phyloP scores from a whole-genome alignment of 192 early-diverging fungal genomes.

The Gamsiella multidivaricata region DNA sequence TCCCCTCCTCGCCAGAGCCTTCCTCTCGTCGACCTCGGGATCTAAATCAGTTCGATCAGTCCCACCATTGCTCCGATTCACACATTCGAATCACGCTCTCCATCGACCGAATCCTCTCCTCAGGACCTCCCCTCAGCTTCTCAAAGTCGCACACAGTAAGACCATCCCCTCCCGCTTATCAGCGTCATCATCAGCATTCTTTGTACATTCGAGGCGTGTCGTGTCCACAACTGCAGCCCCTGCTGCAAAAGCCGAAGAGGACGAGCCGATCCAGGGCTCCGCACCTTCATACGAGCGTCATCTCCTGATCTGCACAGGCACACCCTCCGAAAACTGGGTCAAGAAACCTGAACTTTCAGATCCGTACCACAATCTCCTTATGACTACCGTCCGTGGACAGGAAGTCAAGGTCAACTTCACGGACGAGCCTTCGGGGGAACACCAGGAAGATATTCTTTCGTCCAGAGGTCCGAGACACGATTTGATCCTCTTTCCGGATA shows the following conservation, averaged over 20 bases:
- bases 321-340: constrained; percentile 21
- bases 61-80: background rate
- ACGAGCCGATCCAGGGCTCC: constrained; percentile 47
- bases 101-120: background rate
- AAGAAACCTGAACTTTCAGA: constrained; percentile 45
- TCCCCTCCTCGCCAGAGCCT: background rate
- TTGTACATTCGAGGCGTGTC: background rate
- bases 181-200: background rate
- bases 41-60: background rate
- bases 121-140: background rate
- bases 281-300: constrained; percentile 38
- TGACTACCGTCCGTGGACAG: constrained; percentile 36
- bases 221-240: background rate
- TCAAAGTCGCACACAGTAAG: background rate
- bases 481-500: constrained; percentile 46
- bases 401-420: constrained; percentile 44
- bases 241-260: background rate
- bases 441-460: background rate
- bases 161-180: background rate
- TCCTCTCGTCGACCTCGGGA: background rate
- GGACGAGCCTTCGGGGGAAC: constrained; percentile 7
- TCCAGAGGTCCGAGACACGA: constrained; percentile 43
- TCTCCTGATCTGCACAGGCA: constrained; percentile 44
- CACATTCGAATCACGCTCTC: background rate
- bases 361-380: constrained; percentile 35